Base-by-base conservation (phyloP, 23 red algal genomes). In the Chondrus crispus region DNA sequence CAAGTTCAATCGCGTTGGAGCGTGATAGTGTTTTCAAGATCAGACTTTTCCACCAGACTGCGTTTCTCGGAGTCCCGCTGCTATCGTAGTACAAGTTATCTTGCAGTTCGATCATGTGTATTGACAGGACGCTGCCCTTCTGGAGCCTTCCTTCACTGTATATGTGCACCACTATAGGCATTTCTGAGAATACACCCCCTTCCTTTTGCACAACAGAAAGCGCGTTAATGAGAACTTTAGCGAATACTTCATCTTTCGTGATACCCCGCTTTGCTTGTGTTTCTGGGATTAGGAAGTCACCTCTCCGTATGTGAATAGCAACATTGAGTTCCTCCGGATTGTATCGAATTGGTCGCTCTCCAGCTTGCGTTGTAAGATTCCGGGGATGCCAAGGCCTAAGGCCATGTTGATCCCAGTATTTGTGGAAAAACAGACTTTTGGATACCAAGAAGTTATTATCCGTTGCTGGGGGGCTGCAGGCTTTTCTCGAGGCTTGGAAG, bases 331-430 rank as follows among this genome's bases (percentile, higher is more conserved):
- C 52, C 9, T 20, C 45, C 19, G 46, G 46, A n/a, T 26, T 58
- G 9, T 60, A 83, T 57, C 71, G 71, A n/a, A 90, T 69, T 46
- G 68, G 64, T 32, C 87, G 46, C 35, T 22, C 9, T 32, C 0
- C 28, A 3, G 45, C 63, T 40, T 64, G 48, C 35, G 18, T 39
- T 3, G 16, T 26, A 36, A 48, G 48, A 19, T 16, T 3, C 40
- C 19, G 48, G 35, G 26, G 48, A 16, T 36, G 49, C 79, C 89
- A 84, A 16, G 77, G 76, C 32, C 62, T 46, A n/a, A 20, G 38
- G 12, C 77, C 89, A 52, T 82, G 89, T 33, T 46, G 48, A 46
- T 84, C 75, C 89, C 89, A 92, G 62, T 92, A 92, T 51, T 92
- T 82, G 29, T 81, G 55, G 47, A 71, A 92, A 43, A 92, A 92